Evolutionary conservation across 306 rosid species (phyloP), one percentile per base, ranked within the genome.

Genomic region (Styphnolobium japonicum): DNA sequence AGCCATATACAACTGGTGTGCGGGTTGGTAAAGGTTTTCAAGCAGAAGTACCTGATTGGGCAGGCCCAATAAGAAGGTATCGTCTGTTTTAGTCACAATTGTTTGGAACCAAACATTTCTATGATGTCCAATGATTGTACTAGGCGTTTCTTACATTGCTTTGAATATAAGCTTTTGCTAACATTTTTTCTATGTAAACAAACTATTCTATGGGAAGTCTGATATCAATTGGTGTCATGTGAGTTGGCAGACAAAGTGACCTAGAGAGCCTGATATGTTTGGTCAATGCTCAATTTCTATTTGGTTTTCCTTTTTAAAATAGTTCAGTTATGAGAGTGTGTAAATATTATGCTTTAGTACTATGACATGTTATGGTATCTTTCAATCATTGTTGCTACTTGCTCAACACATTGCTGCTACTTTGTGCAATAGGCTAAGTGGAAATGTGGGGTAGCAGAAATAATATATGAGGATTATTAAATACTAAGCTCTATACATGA

Each of bases 1-100:
- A 79, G 82, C 88, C 86, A 14, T 82, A 87, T 77, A 82, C 75
- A 73, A 82, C 88, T 75, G 29, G 81, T 71, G 97, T 94, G 56
- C 86, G 98, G 57, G 85, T 91, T 81, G 98, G 98, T 71, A 91
- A 95, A 86, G 98, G 95, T 72, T 95, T 92, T 91, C 98, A 95
- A 87, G 98, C 90, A 25, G 92, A 91, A 74, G 90, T 95, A 68
- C 90, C 75, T 56, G 92, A 86, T 34, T 92, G 98, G 98, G 87
- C 89, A 52, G 96, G 93, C 81, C 90, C 93, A 12, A 81, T 65
- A 64, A 66, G 64, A 69, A 82, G 84, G 98, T 95, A 88, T 66
- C 86, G 86, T 81, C 52, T 39, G 71, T 76, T 62, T 18, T 56
- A 64, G 69, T 51, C 78, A 69, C 27, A 80, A 78, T 19, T 23